Percentiles rank a stretch among this genome's conserved stretches.
Conservation (phyloP, 2,329 filamentous ascomycete genomes). For the Xylaria sp. region DNA sequence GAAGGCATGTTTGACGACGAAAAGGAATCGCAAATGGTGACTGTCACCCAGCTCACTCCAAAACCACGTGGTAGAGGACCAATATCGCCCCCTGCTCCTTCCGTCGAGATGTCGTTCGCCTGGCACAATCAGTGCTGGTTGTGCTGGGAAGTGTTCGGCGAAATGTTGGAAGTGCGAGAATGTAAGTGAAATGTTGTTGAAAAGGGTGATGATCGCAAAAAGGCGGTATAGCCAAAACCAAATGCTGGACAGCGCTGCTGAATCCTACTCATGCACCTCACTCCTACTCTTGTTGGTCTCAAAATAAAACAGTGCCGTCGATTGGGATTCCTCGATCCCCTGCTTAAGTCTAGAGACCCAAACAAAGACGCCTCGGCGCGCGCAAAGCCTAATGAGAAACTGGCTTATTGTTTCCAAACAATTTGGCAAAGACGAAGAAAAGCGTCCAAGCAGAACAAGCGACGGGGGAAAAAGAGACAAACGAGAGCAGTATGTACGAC, state of each 20-base stretch:
- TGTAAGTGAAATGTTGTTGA: conserved; percentile 37
- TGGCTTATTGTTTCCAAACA: conserved; percentile 21
- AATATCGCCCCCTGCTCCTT: conserved; percentile 16
- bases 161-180: conserved; percentile 33
- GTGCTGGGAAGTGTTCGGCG: conserved; percentile 32
- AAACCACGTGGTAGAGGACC: conserved; percentile 9
- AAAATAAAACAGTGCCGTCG: conserved; percentile 29
- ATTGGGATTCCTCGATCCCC: conserved; percentile 20
- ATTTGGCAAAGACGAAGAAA: conserved; percentile 8
- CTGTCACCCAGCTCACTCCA: conserved; percentile 11
- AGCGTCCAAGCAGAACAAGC: not conserved
- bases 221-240: conserved; percentile 41
- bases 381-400: conserved; percentile 27
- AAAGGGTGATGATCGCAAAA: conserved; percentile 44
- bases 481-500: conserved; percentile 37
- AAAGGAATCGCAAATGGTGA: conserved; percentile 6
- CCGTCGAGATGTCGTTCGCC: conserved; percentile 5
- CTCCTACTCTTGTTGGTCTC: conserved; percentile 42
- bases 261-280: conserved; percentile 55
- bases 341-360: conserved; percentile 13
- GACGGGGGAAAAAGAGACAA: conserved; percentile 32
- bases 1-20: conserved; percentile 65
- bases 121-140: not conserved
- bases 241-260: conserved; percentile 63
- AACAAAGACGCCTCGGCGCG: conserved; percentile 24